Conservation (phyloP, 2,329 filamentous ascomycete genomes). For the Fusarium annulatum region DNA sequence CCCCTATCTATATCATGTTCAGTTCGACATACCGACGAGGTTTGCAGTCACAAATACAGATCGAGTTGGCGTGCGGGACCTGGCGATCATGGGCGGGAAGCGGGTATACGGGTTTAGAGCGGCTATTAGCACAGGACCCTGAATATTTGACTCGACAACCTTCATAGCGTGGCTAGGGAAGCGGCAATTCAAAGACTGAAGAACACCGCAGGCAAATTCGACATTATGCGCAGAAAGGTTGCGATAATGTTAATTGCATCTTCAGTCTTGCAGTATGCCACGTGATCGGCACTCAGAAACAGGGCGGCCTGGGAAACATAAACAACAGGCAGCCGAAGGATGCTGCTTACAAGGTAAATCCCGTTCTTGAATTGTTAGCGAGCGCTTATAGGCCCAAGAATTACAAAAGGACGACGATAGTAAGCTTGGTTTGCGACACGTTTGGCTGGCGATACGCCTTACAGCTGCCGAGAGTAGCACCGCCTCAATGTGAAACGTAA, state of each 20-base stretch:
- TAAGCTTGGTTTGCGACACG: background rate
- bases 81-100: conserved; percentile 1
- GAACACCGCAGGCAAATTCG: background rate
- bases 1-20: background rate
- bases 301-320: background rate
- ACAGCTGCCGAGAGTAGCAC: conserved; percentile 8
- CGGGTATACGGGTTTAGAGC: conserved; percentile 7
- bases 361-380: background rate
- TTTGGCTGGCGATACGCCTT: conserved; percentile 1
- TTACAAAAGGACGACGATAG: background rate
- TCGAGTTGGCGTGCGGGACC: background rate
- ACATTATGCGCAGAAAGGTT: background rate
- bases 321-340: background rate
- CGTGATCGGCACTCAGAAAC: background rate
- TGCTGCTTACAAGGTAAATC: background rate
- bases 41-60: background rate
- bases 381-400: background rate
- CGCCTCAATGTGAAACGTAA: conserved; percentile 10
- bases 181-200: too few relatives aligned
- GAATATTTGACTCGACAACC: too few relatives aligned
- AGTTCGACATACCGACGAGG: rapidly evolving
- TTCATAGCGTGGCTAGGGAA: too few relatives aligned
- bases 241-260: background rate
- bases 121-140: conserved; percentile 14
- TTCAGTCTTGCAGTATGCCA: background rate